Conservation (phyloP, 768 basidiomycete genomes). For the Lepiota brunneoincarnata region DNA sequence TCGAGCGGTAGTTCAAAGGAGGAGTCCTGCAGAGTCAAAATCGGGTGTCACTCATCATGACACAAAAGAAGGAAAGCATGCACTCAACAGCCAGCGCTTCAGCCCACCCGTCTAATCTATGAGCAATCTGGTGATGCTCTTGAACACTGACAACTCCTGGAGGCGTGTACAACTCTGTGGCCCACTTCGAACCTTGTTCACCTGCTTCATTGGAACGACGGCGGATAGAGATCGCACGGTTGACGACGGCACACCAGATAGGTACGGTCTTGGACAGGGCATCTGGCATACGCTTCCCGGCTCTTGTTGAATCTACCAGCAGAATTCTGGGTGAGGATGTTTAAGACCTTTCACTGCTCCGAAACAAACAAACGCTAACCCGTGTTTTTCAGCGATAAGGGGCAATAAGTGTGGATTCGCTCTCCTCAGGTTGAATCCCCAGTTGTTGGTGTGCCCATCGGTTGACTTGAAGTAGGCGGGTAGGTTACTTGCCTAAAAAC, state of each 20-base stretch:
- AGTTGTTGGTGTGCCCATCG: slow-evolving; percentile 82
- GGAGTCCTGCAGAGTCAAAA: slow-evolving; percentile 52
- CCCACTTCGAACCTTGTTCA: slow-evolving; percentile 39
- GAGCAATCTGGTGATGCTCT: slow-evolving; percentile 80
- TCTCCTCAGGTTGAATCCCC: slow-evolving; percentile 81
- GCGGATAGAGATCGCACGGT: slow-evolving; percentile 50
- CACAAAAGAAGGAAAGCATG: background rate
- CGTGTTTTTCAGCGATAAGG: slow-evolving; percentile 47
- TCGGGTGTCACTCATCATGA: background rate
- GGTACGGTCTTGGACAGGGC: slow-evolving; percentile 92
- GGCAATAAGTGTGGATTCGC: slow-evolving; percentile 81
- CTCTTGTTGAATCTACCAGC: slow-evolving; percentile 88
- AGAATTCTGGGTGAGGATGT: slow-evolving; percentile 51
- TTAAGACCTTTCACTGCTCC: slow-evolving; percentile 1
- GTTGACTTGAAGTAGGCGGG: slow-evolving; percentile 91
- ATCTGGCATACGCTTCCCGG: slow-evolving; percentile 93
- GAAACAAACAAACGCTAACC: slow-evolving; percentile 42
- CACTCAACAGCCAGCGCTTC: slow-evolving; percentile 56
- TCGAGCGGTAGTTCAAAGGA: slow-evolving; percentile 60
- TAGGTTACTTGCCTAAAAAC: slow-evolving; percentile 27
- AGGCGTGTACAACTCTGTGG: slow-evolving; percentile 65
- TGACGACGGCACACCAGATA: slow-evolving; percentile 92
- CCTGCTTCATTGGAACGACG: slow-evolving; percentile 21
- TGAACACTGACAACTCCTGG: slow-evolving; percentile 64
- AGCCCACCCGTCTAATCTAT: slow-evolving; percentile 66